A percentile compares a stretch with the other conserved stretches of the same genome.
These are phyloP conservation scores for Penicillium sp. DNA, from an alignment of 2,329 filamentous ascomycete species.

Conservation along the genomic window DNA sequence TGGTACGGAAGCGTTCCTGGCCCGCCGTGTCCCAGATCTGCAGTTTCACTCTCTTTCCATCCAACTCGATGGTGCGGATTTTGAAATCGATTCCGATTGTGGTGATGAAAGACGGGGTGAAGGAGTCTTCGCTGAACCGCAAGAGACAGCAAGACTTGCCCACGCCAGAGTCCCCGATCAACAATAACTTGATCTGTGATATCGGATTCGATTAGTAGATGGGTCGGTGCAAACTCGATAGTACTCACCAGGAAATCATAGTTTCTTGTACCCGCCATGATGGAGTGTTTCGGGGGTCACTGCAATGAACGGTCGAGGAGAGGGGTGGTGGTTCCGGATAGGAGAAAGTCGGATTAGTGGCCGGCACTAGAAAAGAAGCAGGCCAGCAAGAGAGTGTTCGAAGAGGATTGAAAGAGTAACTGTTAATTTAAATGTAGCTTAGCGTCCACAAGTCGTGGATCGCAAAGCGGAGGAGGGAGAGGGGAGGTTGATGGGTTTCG, in stretches of 20 bases:
- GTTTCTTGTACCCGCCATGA: constrained; percentile 95
- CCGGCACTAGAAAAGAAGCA: not conserved
- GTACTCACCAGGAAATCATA: constrained; percentile 92
- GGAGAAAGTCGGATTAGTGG: constrained; percentile 8
- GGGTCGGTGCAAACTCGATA: not conserved
- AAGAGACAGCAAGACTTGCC: constrained; percentile 96
- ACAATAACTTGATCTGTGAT: constrained; percentile 82
- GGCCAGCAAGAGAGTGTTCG: not conserved
- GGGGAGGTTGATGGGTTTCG: constrained; percentile 1
- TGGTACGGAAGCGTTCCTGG: constrained; percentile 96
- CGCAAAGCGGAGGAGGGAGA: not conserved
- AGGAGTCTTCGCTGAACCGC: constrained; percentile 95
- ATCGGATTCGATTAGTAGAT: not conserved
- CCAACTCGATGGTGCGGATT: constrained; percentile 97
- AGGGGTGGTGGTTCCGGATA: constrained; percentile 9
- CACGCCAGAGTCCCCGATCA: constrained; percentile 94
- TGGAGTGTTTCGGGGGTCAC: constrained; percentile 14
- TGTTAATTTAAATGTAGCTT: not conserved
- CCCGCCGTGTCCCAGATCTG: constrained; percentile 99
- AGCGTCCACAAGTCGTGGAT: not conserved
- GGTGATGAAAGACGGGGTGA: constrained; percentile 96
- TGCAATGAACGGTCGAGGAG: not conserved
- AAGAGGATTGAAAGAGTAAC: not conserved
- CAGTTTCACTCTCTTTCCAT: constrained; percentile 97
- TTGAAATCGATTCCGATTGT: constrained; percentile 99